phyloP scores from a whole-genome alignment of 2,329 filamentous ascomycete species.

The Aureobasidium uvarum region DNA sequence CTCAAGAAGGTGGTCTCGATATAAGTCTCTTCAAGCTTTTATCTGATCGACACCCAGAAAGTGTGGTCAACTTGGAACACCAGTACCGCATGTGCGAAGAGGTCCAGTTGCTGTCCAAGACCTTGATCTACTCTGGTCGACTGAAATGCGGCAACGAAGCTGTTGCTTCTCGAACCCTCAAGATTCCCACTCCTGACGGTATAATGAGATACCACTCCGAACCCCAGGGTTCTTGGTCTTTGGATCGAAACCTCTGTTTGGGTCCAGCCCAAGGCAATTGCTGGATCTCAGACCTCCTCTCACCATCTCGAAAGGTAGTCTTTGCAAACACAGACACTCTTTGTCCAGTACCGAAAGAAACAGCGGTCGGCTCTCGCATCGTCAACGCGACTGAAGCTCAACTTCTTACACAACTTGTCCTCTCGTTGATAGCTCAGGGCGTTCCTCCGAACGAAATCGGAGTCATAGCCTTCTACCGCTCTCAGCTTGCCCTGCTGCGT shows the following conservation, averaged over 20 bases:
- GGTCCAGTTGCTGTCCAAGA: slow-evolving; percentile 91
- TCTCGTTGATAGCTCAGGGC: slow-evolving; percentile 71
- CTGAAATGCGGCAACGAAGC: slow-evolving; percentile 82
- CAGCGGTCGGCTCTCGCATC: slow-evolving; percentile 77
- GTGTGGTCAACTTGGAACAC: slow-evolving; percentile 88
- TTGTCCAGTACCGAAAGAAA: slow-evolving; percentile 63
- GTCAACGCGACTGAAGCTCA: slow-evolving; percentile 82
- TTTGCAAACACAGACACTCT: slow-evolving; percentile 88
- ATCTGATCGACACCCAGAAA: slow-evolving; percentile 80
- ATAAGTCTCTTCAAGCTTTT: slow-evolving; percentile 91
- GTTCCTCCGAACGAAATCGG: slow-evolving; percentile 76
- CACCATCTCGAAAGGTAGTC: slow-evolving; percentile 69
- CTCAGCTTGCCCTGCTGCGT: slow-evolving; percentile 80
- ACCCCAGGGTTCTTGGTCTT: slow-evolving; percentile 4
- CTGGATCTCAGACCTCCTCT: slow-evolving; percentile 73
- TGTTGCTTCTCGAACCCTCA: slow-evolving; percentile 67
- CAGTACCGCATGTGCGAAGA: slow-evolving; percentile 99
- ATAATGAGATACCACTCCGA: slow-evolving; percentile 39
- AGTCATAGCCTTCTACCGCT: slow-evolving; percentile 95
- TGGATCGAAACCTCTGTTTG: slow-evolving; percentile 52
- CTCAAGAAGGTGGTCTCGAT: slow-evolving; percentile 80
- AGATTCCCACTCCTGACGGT: slow-evolving; percentile 55
- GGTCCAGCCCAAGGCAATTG: slow-evolving; percentile 55
- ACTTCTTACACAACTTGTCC: slow-evolving; percentile 75
- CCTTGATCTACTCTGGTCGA: slow-evolving; percentile 84